phyloP scores from a whole-genome alignment of 306 rosid species.

The Vigna unguiculata region DNA sequence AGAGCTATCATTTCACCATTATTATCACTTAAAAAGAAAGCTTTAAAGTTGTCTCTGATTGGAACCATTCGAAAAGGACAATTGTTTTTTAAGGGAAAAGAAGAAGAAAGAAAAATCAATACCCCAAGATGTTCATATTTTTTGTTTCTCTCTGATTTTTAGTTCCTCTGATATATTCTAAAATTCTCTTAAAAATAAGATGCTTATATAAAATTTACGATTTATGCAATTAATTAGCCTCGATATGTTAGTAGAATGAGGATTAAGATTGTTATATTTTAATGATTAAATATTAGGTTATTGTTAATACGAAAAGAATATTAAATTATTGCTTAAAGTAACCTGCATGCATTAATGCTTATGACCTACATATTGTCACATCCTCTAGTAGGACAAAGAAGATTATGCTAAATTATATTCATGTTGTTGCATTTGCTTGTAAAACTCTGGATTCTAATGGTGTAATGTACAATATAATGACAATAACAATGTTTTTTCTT shows the following conservation, averaged over 20 bases:
- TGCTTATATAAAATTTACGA: not conserved
- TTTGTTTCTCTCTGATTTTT: not conserved
- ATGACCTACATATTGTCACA: conserved; percentile 8
- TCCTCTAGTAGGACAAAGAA: not conserved
- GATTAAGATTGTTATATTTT: not conserved
- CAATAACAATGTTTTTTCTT: not conserved
- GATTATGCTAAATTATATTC: not conserved
- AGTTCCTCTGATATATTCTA: not conserved
- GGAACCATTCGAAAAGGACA: conserved; percentile 56
- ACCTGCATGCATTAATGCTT: not conserved
- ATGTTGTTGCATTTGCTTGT: not conserved
- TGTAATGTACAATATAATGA: not conserved
- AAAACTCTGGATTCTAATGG: not conserved
- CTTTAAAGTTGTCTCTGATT: conserved; percentile 64
- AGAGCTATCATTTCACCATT: conserved; percentile 68
- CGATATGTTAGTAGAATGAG: not conserved
- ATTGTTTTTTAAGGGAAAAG: no score
- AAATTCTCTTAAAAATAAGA: not conserved
- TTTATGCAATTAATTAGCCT: not conserved
- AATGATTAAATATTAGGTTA: not conserved
- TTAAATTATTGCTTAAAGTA: not conserved
- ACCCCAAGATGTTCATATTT: conserved; percentile 31
- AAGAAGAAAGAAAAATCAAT: conserved; percentile 42
- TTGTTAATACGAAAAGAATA: not conserved
- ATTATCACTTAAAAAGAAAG: conserved; percentile 77